Evolutionary conservation across 1,139 yeast genomes (phyloP).

Genomic region (Candida gigantensis): DNA sequence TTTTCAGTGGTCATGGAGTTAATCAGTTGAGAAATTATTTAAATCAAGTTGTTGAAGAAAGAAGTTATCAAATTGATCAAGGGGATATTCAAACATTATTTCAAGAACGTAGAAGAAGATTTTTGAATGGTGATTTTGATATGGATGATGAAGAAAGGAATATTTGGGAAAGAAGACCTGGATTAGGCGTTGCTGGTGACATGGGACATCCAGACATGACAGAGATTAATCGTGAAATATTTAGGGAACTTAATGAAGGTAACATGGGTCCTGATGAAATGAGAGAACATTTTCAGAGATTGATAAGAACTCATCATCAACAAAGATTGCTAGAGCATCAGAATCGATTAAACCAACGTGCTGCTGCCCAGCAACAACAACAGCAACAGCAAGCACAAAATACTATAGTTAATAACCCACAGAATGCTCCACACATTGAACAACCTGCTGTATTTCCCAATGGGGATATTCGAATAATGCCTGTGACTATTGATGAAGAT

Average conservation of each 20-base stretch:
- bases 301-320: constrained; percentile 33
- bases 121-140: constrained; percentile 21
- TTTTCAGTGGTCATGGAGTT: constrained; percentile 91
- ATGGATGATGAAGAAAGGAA: constrained; percentile 30
- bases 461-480: constrained; percentile 19
- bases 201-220: constrained; percentile 24
- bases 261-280: constrained; percentile 39
- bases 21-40: constrained; percentile 66
- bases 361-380: constrained; percentile 8
- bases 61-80: constrained; percentile 43
- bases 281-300: constrained; percentile 40
- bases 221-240: constrained; percentile 37
- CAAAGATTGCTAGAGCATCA: constrained; percentile 22
- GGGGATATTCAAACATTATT: constrained; percentile 37
- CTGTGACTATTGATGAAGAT: constrained; percentile 26
- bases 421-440: constrained; percentile 44
- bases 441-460: constrained; percentile 47
- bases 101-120: constrained; percentile 35
- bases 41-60: constrained; percentile 45
- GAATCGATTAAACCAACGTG: constrained; percentile 12
- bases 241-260: constrained; percentile 33
- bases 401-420: constrained; percentile 14
- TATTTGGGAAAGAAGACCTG: constrained; percentile 14
- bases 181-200: constrained; percentile 11
- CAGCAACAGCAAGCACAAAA: constrained; percentile 10